Evolutionary conservation across 306 rosid species (phyloP).

Genomic region (Lathyrus tuberosus): DNA sequence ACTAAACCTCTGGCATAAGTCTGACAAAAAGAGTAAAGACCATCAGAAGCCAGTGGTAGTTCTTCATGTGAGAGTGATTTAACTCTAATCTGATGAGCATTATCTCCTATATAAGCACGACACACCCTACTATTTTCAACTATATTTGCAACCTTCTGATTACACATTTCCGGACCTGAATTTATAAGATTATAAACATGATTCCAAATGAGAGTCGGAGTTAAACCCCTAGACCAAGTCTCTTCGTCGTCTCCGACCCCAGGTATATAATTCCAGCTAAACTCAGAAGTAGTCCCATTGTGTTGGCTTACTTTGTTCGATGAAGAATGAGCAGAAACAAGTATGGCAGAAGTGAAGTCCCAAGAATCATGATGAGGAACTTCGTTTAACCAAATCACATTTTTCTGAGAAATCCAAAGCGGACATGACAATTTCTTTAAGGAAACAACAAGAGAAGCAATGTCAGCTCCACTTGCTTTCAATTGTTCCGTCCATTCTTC

Average conservation of each 20-base stretch:
- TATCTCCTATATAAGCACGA: constrained; percentile 70
- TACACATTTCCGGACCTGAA: constrained; percentile 77
- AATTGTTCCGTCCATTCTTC: too few species aligned
- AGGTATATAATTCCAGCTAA: constrained; percentile 88
- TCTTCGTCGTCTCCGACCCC: constrained; percentile 98
- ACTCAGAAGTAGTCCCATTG: constrained; percentile 65
- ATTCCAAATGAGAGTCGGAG: constrained; percentile 77
- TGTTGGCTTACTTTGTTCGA: constrained; percentile 52
- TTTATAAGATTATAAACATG: constrained; percentile 70
- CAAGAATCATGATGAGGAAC: too few species aligned
- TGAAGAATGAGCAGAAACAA: constrained; percentile 67
- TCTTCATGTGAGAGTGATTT: constrained; percentile 51
- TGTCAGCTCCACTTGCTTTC: too few species aligned
- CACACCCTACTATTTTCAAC: constrained; percentile 74
- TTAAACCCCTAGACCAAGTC: constrained; percentile 87
- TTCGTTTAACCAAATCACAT: too few species aligned
- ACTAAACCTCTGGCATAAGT: constrained; percentile 58
- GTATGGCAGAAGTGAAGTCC: too few species aligned
- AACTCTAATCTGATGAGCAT: constrained; percentile 63
- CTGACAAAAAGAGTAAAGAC: constrained; percentile 57
- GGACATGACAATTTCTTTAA: too few species aligned
- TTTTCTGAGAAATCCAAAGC: too few species aligned
- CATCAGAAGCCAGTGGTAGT: constrained; percentile 31
- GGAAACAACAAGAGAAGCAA: too few species aligned
- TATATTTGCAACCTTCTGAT: constrained; percentile 75